phyloP scores from a whole-genome alignment of 1,284 basidiomycete genomes.

The Fomes fomentarius region DNA sequence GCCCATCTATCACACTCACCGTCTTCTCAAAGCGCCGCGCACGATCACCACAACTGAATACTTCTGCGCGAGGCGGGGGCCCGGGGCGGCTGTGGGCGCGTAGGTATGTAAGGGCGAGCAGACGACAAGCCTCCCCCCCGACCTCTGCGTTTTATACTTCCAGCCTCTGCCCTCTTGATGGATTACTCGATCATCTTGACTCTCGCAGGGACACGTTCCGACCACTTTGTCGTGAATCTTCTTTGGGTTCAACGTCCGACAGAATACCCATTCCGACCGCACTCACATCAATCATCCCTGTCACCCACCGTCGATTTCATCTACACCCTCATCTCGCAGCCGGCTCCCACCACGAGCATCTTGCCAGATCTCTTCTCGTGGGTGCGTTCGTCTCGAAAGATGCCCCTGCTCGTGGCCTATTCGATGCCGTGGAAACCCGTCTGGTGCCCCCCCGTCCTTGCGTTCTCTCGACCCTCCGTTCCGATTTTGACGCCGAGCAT shows the following conservation, averaged over 20 bases:
- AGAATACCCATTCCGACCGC: conserved; percentile 16
- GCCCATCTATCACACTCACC: conserved; percentile 21
- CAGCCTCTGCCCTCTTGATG: conserved; percentile 14
- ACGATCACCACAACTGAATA: conserved; percentile 9
- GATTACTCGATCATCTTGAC: conserved; percentile 20
- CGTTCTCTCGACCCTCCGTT: conserved; percentile 33
- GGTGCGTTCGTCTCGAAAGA: conserved; percentile 17
- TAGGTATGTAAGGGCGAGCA: conserved; percentile 4
- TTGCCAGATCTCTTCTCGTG: conserved; percentile 23
- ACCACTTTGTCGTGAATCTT: conserved; percentile 11
- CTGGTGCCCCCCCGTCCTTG: conserved; percentile 17
- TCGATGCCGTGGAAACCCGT: conserved; percentile 26
- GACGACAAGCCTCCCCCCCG: background rate
- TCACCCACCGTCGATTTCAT: conserved; percentile 33
- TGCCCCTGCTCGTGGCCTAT: conserved; percentile 21
- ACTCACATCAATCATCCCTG: conserved; percentile 35
- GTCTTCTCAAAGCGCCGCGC: background rate
- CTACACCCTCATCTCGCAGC: conserved; percentile 26
- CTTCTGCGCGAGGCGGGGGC: conserved; percentile 2
- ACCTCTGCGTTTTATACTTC: conserved; percentile 14
- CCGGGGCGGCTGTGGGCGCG: conserved; percentile 1
- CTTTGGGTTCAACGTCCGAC: conserved; percentile 28
- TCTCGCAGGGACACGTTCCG: conserved; percentile 15
- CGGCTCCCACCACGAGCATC: conserved; percentile 23
- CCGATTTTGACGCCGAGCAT: conserved; percentile 30